Conservation (phyloP, 2,329 filamentous ascomycete genomes). For the Sclerotiophoma versabilis region DNA sequence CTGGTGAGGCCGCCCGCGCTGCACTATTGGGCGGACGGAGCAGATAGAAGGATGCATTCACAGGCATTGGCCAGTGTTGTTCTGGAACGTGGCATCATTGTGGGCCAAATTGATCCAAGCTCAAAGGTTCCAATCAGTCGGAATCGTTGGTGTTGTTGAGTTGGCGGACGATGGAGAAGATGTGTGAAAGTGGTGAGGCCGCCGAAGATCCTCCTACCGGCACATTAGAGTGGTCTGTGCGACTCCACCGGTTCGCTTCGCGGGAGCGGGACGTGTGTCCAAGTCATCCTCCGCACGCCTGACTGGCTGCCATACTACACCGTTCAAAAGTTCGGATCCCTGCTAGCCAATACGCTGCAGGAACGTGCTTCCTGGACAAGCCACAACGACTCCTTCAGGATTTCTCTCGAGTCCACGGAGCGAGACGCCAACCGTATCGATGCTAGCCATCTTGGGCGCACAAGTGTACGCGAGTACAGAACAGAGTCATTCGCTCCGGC, state of each 20-base stretch:
- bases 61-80: slow-evolving; percentile 6
- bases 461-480: slow-evolving; percentile 18
- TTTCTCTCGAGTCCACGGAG: background rate
- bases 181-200: slow-evolving; percentile 11
- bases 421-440: slow-evolving; percentile 19
- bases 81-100: slow-evolving; percentile 14
- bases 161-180: slow-evolving; percentile 3
- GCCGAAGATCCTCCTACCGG: slow-evolving; percentile 10
- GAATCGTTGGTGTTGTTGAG: slow-evolving; percentile 13
- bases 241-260: slow-evolving; percentile 20
- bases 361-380: slow-evolving; percentile 10
- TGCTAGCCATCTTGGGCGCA: slow-evolving; percentile 17
- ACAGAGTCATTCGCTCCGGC: slow-evolving; percentile 18
- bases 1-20: slow-evolving; percentile 9
- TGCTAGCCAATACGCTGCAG: slow-evolving; percentile 13
- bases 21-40: slow-evolving; percentile 7
- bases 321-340: slow-evolving; percentile 7
- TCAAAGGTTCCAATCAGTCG: slow-evolving; percentile 10
- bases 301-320: slow-evolving; percentile 9
- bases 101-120: background rate
- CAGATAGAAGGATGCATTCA: background rate
- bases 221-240: slow-evolving; percentile 6
- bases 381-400: slow-evolving; percentile 5
- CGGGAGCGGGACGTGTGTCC: slow-evolving; percentile 7
- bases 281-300: slow-evolving; percentile 8